Base-by-base conservation (phyloP, 768 basidiomycete species). In the Crepidotus variabilis region DNA sequence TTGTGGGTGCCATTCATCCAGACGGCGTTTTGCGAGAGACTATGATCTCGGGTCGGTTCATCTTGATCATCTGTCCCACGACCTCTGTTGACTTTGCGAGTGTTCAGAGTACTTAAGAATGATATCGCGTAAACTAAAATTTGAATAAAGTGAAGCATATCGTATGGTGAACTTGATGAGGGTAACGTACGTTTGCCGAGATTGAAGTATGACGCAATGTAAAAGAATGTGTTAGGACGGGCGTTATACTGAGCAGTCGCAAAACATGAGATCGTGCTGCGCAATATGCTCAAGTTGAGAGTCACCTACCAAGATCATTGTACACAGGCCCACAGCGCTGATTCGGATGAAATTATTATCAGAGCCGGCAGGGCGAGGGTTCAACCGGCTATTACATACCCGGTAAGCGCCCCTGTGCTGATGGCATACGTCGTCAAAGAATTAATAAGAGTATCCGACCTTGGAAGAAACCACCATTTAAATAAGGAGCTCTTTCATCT, bases 401-500 rank as follows among this genome's bases (percentile, higher is more conserved):
- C 83, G n/a, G 83, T 84, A 50, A 86, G 53, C 5, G 73, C 70
- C 18, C 86, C 86, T 0, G 85, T 87, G 58, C 82, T 85, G 43
- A 87, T 69, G 14, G 85, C 84, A 56, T 85, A 85, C n/a, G 83
- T 61, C 7, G 73, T 82, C 28, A 88, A 68, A 2, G 63, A 75
- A 57, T 80, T 83, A 34, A 87, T 77, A n/a, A 86, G 68, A 0
- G 81, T 75, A 65, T 86, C 78, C 24, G 79, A 76, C 51, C 84
- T 86, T 63, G 13, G 39, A 43, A 43, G 14, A 43, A 14, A 43
- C 39, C 39, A 20, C 11, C 5, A 43, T 20, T 43, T 43, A 14
- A 20, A 57, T 11, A 36, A 28, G 48, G 39, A 7, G 6, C 11
- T 43, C 18, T 43, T 43, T 20, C 13, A 43, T 16, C 18, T 43